Base-by-base conservation (phyloP, 768 basidiomycete genomes). In the Paxillus rubicundulus region DNA sequence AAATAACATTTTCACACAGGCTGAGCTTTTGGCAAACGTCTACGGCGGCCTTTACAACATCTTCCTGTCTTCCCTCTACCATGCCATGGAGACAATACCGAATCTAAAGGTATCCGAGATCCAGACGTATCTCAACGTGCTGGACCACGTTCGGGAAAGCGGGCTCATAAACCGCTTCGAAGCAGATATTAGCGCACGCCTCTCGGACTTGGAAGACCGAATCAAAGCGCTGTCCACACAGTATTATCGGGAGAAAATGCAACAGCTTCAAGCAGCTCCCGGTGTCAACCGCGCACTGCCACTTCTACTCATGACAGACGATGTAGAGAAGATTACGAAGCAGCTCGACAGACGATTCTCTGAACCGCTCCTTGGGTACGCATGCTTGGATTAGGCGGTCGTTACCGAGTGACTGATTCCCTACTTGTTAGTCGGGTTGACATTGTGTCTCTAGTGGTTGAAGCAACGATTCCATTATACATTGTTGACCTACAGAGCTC, bases 241-340 rank as follows among this genome's bases (percentile, higher is more conserved):
- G 9, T 83, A 77, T 72, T 92, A 87, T 62, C 80, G 79, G 14
- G 67, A 71, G 49, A 86, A 82, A 70, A 78, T 82, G 59, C 75
- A 79, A 39, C 82, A 86, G 59, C 74, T 89, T 60, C 82, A 82
- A 58, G 71, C 80, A 3, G 73, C 82, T 6, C 87, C 88, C 4
- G 90, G 89, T 1, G 86, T 88, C 12, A 92, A 93, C 61, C 77
- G 86, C 38, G 90, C 92, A 0, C 71, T 92, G 33, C 92, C 92
- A 1, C 72, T 95, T 34, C 71, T 96, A 27, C 69, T 89, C 27
- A 83, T 96, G 81, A 91, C 90, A 4, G 87, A 89, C 43, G 95
- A 96, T 72, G 72, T 97, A 2, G 92, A 96, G 76, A 96, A 92
- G 67, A 73, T 77, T 34, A 83, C 89, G 16, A 94, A 95, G 69